A percentile compares a stretch with the other conserved stretches of the same genome.
phyloP scores from a whole-genome alignment of 306 rosid species.

The Ormosia emarginata region DNA sequence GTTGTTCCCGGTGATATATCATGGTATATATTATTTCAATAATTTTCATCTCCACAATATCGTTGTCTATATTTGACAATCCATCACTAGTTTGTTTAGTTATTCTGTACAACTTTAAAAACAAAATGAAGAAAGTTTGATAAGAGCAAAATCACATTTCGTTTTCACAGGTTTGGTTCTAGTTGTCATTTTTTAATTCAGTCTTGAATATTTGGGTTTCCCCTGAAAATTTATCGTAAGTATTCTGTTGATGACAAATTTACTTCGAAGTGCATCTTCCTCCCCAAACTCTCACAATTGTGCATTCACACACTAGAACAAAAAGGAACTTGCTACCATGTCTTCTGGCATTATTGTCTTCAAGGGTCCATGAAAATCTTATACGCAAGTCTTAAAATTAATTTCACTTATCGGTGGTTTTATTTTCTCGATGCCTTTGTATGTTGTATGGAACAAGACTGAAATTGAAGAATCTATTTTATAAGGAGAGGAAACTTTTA shows the following conservation, averaged over 20 bases:
- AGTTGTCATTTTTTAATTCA: not conserved
- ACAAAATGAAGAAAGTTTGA: slow-evolving; percentile 2
- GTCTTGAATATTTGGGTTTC: not conserved
- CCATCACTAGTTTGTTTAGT: not conserved
- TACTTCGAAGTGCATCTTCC: not conserved
- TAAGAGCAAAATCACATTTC: not conserved
- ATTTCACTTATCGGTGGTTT: not conserved
- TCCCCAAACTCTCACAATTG: not conserved
- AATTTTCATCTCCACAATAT: not conserved
- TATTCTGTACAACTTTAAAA: not conserved
- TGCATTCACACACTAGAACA: not conserved
- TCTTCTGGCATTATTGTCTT: not conserved
- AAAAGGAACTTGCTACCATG: not conserved
- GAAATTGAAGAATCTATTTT: not conserved
- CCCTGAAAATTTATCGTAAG: not conserved
- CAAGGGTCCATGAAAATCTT: not conserved
- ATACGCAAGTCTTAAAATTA: not conserved
- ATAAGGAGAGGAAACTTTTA: not conserved
- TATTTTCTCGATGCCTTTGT: not conserved
- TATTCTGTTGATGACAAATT: not conserved
- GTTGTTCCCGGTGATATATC: not conserved
- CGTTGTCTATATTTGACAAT: not conserved
- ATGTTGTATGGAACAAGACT: not conserved
- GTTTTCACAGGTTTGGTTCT: not conserved
- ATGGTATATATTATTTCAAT: not conserved